Base-by-base conservation (phyloP, 2,329 filamentous ascomycete genomes). In the Fragosphaeria purpurea region DNA sequence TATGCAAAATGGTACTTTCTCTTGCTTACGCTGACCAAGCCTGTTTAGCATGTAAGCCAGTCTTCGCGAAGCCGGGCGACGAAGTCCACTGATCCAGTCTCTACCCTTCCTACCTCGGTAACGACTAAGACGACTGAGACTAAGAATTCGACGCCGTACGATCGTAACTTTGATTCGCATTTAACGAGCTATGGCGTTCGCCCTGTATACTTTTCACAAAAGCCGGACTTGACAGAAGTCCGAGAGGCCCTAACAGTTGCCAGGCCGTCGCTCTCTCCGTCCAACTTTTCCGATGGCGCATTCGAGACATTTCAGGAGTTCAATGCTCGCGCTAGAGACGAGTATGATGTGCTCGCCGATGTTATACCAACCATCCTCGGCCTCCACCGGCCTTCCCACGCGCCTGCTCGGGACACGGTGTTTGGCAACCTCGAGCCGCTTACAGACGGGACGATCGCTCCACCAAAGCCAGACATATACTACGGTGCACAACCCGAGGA, bases 391-490 rank as follows among this genome's bases (percentile, higher is more conserved):
- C 55, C 56, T 42, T 53, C 40, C 12, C 63, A 53, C 35, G 56
- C 53, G 59, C 55, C 57, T 58, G 59, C 51, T 38, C 56, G 58
- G 37, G 57, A 62, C 41, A 57, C 63, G 7, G 33, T 55, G 6
- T 71, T 71, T 50, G 53, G 41, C 30, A 68, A 69, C 49, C 62
- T 72, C 43, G 57, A 61, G 13, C 57, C 54, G 41, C 58, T 73
- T 35, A 67, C 62, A 4, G 59, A 67, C 48, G 58, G 59, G 1
- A 62, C 57, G 9, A 57, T 63, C 11, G 51, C 57, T 30, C 48
- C 56, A 13, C 57, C 62, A 1, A 61, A 60, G 48, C 65, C 65
- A 30, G 62, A 68, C 55, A 50, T 60, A 30, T 67, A 63, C 53
- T 59, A 67, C 34, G 60, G 66, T 9, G 59, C 61, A 9, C 42